Conservation (phyloP, 75 land plant species). For the Cryptomeria japonica region DNA sequence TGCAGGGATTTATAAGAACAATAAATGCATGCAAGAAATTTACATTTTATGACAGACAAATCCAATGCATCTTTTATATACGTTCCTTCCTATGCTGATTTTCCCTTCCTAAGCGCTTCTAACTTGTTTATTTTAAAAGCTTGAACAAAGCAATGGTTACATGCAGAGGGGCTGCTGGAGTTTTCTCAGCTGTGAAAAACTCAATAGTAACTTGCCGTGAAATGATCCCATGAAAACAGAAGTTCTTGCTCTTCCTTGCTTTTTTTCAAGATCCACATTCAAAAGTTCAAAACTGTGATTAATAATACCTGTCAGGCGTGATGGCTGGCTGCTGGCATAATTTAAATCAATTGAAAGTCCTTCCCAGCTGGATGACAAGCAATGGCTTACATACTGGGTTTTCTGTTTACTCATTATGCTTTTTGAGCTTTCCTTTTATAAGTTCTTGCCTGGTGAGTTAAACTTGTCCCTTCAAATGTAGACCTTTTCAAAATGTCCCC, state of each 20-base stretch:
- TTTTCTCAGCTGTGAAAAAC: background rate
- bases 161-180: background rate
- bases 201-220: background rate
- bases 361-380: too few species aligned
- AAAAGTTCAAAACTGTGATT: background rate
- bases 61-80: background rate
- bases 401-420: too few species aligned
- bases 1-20: background rate
- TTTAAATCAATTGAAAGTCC: too few species aligned
- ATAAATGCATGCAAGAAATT: background rate
- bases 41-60: background rate
- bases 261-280: background rate
- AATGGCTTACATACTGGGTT: too few species aligned
- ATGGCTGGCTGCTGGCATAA: too few species aligned
- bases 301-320: too few species aligned
- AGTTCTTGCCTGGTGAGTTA: too few species aligned
- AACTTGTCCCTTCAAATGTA: too few species aligned
- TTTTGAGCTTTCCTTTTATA: too few species aligned
- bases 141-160: background rate
- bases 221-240: background rate
- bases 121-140: background rate
- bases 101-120: background rate
- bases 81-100: background rate
- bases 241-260: background rate
- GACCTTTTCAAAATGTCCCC: too few species aligned